A percentile compares a stretch with the other conserved stretches of the same genome.
phyloP scores from a whole-genome alignment of 805 yeast genomes.

The Candida gorgasii region DNA sequence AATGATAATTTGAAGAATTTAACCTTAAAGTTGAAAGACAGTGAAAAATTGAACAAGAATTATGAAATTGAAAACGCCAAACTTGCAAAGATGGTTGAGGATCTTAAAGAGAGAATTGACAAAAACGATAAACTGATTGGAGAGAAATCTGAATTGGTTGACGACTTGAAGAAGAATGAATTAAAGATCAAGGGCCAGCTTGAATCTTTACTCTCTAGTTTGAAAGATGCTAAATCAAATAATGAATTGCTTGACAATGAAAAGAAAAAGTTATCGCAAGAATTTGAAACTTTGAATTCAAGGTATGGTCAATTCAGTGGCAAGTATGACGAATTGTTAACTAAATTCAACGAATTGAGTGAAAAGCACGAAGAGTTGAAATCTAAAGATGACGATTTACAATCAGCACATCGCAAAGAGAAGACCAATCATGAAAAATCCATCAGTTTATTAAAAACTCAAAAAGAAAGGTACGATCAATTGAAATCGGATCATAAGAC shows the following conservation, averaged over 20 bases:
- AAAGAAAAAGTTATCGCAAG: conserved; percentile 10
- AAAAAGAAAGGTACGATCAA: conserved; percentile 27
- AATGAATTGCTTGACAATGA: conserved; percentile 17
- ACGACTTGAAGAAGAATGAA: conserved; percentile 44
- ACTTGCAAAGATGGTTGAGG: conserved; percentile 35
- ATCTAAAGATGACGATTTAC: not conserved
- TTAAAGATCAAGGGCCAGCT: conserved; percentile 22
- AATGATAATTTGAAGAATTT: conserved; percentile 56
- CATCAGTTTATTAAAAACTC: conserved; percentile 14
- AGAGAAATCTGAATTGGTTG: conserved; percentile 49
- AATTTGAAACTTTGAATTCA: conserved; percentile 4
- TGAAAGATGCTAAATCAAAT: conserved; percentile 22
- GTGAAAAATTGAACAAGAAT: conserved; percentile 29
- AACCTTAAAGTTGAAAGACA: conserved; percentile 43
- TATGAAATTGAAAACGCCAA: conserved; percentile 39
- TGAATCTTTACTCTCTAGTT: conserved; percentile 25
- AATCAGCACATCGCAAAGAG: conserved; percentile 10
- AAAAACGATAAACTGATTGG: conserved; percentile 33
- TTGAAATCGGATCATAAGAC: conserved; percentile 24
- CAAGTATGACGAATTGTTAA: conserved; percentile 8
- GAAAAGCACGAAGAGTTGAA: conserved; percentile 2
- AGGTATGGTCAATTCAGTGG: conserved; percentile 11
- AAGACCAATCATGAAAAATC: conserved; percentile 15
- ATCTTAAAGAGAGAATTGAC: conserved; percentile 35
- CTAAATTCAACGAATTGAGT: conserved; percentile 8